Evolutionary conservation across 805 yeast genomes (phyloP), one percentile per base, ranked within the genome.

Genomic region (Ogataea siamensis): DNA sequence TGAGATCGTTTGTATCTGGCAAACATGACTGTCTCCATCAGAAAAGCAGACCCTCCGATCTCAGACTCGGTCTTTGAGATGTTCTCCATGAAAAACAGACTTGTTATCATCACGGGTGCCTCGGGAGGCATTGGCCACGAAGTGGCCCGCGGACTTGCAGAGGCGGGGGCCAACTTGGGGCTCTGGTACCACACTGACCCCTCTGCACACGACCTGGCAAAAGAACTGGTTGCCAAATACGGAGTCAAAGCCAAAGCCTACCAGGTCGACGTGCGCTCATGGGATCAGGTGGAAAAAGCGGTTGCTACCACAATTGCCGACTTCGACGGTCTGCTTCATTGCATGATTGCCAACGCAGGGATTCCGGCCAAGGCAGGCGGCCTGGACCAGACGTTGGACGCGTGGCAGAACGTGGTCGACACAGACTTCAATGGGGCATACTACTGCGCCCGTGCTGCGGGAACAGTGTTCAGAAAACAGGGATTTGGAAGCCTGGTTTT

Each of bases 81-180:
- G 34, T 71, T 66, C 41, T 67, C 73, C 6, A 55, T 68, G 19
- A 55, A 58, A 32, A 71, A 70, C 10, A 66, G 68, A 45, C 62
- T 58, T 5, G 70, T 71, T 9, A 46, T 70, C n/a, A 55, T 74
- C 20, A 70, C 81, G 10, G 83, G 83, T 11, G 79, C 74, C 11
- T 71, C 79, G 13, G 68, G 75, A 15, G 83, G 83, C 5, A 76
- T 77, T 44, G 83, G 82, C 2, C 67, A 66, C 17, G 71, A 70
- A 28, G 70, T 75, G 35, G 77, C 76, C 15, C 54, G 62, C 20
- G 80, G 73, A 10, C 58, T 74, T 17, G 80, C 78, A 2, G 68
- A 68, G 36, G 76, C 77, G 17, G 76, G 76, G 9, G 67, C 73
- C 7, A 55, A 47, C 25, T 48, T 70, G 47, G 61, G 58, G n/a